These are phyloP conservation scores for Backusella luteola DNA, from an alignment of 192 early-diverging fungal species.

Conservation along the genomic window DNA sequence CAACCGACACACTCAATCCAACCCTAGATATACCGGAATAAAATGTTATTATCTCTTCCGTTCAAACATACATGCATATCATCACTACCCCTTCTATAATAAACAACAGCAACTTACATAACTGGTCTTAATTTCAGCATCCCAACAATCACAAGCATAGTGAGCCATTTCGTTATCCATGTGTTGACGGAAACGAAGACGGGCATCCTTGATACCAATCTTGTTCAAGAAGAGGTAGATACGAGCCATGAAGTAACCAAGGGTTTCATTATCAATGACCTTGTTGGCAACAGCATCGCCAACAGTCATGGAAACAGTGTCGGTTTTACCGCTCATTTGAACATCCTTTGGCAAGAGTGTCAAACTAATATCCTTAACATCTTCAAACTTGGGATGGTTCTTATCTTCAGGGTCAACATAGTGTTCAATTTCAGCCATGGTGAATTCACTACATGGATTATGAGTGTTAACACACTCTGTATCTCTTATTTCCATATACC, in stretches of 20 bases:
- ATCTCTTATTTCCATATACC: not conserved
- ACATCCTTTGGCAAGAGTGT: conserved; percentile 73
- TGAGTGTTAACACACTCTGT: not conserved
- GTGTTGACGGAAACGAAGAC: conserved; percentile 96
- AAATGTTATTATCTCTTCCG: not conserved
- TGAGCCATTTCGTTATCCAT: conserved; percentile 99
- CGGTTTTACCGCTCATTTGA: conserved; percentile 77
- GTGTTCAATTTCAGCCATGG: conserved; percentile 99
- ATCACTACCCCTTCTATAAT: not conserved
- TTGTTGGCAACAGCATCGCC: conserved; percentile 89
- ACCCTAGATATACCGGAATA: conserved; percentile 51
- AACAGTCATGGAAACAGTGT: conserved; percentile 70
- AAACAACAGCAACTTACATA: conserved; percentile 53
- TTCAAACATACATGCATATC: not conserved
- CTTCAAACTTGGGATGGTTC: conserved; percentile 87
- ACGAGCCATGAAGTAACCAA: conserved; percentile 97
- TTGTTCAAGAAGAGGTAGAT: conserved; percentile 88
- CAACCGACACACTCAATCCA: conserved; percentile 99
- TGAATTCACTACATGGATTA: conserved; percentile 74
- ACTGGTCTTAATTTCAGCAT: conserved; percentile 93
- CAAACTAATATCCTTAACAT: conserved; percentile 75
- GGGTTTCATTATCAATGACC: conserved; percentile 94
- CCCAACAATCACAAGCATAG: conserved; percentile 98
- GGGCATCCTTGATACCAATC: conserved; percentile 85
- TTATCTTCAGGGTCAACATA: conserved; percentile 95